Conservation (phyloP, 2,329 filamentous ascomycete species). For the Paraconiothyrium brasiliense region DNA sequence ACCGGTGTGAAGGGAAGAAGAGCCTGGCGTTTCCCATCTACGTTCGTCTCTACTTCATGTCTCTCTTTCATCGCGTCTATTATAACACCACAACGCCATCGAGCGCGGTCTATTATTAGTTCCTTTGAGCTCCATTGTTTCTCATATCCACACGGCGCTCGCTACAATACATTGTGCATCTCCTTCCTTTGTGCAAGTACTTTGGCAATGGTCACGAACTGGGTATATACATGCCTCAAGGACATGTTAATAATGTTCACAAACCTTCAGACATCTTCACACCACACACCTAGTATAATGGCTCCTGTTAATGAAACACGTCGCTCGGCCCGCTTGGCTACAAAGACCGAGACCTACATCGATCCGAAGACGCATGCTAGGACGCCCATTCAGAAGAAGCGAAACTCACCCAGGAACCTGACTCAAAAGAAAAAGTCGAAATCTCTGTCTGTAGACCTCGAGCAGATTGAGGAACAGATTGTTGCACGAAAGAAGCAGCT, state of each 20-base stretch:
- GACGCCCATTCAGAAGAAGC: not conserved
- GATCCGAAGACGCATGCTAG: not conserved
- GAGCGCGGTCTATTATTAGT: not conserved
- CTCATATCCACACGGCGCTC: not conserved
- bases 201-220: not conserved
- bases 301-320: not conserved
- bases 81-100: not conserved
- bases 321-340: constrained; percentile 5
- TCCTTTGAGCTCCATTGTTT: not conserved
- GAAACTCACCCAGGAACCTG: not conserved
- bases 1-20: too few species aligned
- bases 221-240: not conserved
- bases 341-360: not conserved
- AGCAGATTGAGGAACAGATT: not conserved
- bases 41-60: not conserved
- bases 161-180: constrained; percentile 2
- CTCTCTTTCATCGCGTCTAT: not conserved
- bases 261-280: not conserved
- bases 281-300: not conserved
- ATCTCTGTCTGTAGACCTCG: not conserved
- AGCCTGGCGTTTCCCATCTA: too few species aligned
- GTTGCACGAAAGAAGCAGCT: not conserved
- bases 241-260: not conserved
- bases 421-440: not conserved
- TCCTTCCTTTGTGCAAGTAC: not conserved